Conservation (phyloP, 108 stramenopile species). For the Fragilariopsis cylindrus region DNA sequence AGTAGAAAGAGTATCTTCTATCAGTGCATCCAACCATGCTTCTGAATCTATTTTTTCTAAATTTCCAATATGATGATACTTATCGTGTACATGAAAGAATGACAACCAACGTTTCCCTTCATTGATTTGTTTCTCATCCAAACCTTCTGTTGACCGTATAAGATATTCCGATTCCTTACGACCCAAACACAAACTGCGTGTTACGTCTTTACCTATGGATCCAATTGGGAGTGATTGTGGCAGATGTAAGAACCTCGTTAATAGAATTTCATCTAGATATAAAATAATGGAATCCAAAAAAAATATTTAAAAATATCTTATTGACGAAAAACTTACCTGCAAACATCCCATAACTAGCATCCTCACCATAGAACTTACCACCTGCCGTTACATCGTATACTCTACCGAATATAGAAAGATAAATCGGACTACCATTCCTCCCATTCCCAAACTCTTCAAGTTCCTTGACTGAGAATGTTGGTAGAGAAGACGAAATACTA, state of each 20-base stretch:
- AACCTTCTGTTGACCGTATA: slow-evolving; percentile 45
- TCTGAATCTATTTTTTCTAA: slow-evolving; percentile 34
- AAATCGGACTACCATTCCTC: slow-evolving; percentile 54
- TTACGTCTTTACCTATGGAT: slow-evolving; percentile 46
- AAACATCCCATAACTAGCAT: slow-evolving; percentile 64
- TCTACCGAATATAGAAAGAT: slow-evolving; percentile 65
- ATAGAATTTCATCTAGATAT: too few species aligned
- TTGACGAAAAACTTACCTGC: slow-evolving; percentile 35
- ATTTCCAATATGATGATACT: slow-evolving; percentile 69
- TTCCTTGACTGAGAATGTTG: slow-evolving; percentile 62
- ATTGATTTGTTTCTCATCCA: slow-evolving; percentile 56
- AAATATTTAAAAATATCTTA: too few species aligned
- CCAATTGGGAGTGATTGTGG: too few species aligned
- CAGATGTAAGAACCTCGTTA: too few species aligned
- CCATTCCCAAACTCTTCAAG: slow-evolving; percentile 60
- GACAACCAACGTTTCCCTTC: slow-evolving; percentile 77
- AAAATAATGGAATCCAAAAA: too few species aligned
- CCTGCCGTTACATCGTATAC: slow-evolving; percentile 78
- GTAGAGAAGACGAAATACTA: slow-evolving; percentile 4
- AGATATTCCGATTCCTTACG: slow-evolving; percentile 55
- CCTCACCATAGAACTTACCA: slow-evolving; percentile 65
- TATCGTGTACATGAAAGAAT: slow-evolving; percentile 78
- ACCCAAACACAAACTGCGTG: slow-evolving; percentile 68
- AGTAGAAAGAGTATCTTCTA: slow-evolving; percentile 17
- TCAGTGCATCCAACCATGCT: slow-evolving; percentile 32